A percentile compares a stretch with the other conserved stretches of the same genome.
These are phyloP conservation scores for Phytopythium helicoides DNA, from an alignment of 352 stramenopile species.

Conservation along the genomic window DNA sequence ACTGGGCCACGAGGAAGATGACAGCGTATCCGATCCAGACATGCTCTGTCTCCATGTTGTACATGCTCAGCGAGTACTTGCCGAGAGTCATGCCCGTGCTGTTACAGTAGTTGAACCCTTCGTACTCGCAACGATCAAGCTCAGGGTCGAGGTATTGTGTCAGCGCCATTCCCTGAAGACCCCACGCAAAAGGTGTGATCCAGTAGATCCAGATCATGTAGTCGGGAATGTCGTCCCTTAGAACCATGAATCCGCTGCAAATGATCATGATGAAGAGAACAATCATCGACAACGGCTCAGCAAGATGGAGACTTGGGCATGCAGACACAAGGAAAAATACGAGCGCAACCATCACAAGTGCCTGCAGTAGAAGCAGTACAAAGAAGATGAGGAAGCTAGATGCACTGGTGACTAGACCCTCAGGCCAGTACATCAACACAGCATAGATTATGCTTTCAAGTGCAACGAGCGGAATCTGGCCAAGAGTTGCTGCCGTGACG, in stretches of 20 bases:
- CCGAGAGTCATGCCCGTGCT: conserved; percentile 22
- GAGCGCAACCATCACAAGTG: conserved; percentile 33
- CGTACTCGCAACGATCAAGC: conserved; percentile 36
- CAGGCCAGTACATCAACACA: conserved; percentile 78
- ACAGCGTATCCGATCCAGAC: conserved; percentile 16
- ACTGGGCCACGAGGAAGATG: neutral
- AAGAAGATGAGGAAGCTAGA: conserved; percentile 37
- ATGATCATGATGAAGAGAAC: conserved; percentile 41
- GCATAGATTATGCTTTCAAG: conserved; percentile 75
- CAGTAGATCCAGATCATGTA: conserved; percentile 48
- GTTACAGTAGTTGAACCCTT: conserved; percentile 25
- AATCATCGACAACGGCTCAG: conserved; percentile 40
- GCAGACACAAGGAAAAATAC: conserved; percentile 42
- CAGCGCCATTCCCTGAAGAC: conserved; percentile 21
- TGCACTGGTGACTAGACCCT: conserved; percentile 37
- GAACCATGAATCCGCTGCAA: conserved; percentile 47
- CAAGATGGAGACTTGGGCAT: conserved; percentile 33
- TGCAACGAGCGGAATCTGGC: conserved; percentile 32
- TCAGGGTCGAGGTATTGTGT: conserved; percentile 33
- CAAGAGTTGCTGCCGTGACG: conserved; percentile 43
- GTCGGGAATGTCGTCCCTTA: conserved; percentile 43
- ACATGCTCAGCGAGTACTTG: conserved; percentile 31
- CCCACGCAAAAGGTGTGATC: conserved; percentile 37
- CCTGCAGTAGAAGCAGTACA: conserved; percentile 34
- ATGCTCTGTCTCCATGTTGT: conserved; percentile 27